Base-by-base conservation (phyloP, 2,329 filamentous ascomycete genomes). In the Herpotrichia juniperi region DNA sequence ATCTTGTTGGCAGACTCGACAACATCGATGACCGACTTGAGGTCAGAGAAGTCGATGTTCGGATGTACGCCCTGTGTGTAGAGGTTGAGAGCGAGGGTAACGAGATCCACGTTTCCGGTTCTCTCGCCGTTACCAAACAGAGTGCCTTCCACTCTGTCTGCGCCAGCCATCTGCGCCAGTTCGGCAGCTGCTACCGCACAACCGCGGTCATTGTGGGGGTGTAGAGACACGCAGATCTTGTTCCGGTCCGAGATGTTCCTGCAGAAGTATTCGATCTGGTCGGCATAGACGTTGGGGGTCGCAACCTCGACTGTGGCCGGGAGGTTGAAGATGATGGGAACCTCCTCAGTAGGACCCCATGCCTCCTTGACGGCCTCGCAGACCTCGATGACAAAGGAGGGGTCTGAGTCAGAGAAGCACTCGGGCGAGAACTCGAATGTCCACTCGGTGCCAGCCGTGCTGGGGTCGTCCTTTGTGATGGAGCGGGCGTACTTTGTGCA, bases 221-320 rank as follows among this genome's bases (percentile, higher is more conserved):
- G 94, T 48, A 97, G 83, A 55, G 90, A 96, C 12, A 97, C 89
- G 65, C 87, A 90, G 45, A 96, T 83, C 78, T 92, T 94, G 67
- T 96, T 88, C 46, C 93, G 83, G 74, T 96, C 89, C 0, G 83
- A 83, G 69, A 97, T 92, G 71, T 93, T 83, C 46, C 82, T 85
- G 79, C 91, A 96, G 76, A 99, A 99, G 78, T 91, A 96, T 74
- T 99, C 94, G 57, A 99, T 90, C 78, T 96, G 89, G 70, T 99
- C 94, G 44, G 94, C 94, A 72, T 94, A 99, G 42, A 97, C 84
- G 72, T 99, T 99, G 28, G 93, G 93, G 1, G 94, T 97, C 0
- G 91, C 79, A 87, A 97, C 87, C 78, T 99, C 94, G 30, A 97
- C 93, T 0, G 94, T 99, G 1, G 94, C 93, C 0, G 94, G 93